These are phyloP conservation scores for Halophytophthora polymorphica DNA, from an alignment of 352 stramenopile genomes.

Conservation along the genomic window DNA sequence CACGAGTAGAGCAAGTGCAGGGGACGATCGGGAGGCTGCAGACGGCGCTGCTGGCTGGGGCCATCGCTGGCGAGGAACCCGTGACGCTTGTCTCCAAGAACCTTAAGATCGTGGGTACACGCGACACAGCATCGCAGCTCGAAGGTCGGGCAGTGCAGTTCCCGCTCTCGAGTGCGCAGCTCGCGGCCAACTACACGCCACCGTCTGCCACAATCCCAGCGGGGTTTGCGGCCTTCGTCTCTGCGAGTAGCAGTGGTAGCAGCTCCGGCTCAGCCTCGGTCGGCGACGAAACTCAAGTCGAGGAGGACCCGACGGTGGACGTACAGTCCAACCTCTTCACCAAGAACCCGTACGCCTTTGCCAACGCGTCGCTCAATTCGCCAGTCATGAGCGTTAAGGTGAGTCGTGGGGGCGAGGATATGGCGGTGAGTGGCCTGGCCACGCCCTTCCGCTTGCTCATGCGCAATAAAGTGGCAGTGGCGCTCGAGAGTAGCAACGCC, in stretches of 20 bases:
- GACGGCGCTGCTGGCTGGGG: conserved; percentile 31
- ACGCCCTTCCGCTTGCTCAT: conserved; percentile 52
- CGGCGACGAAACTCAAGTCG: conserved; percentile 22
- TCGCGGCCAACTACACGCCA: conserved; percentile 47
- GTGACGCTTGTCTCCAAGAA: conserved; percentile 66
- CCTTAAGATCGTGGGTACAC: conserved; percentile 42
- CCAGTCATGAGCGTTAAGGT: conserved; percentile 63
- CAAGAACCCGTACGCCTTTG: conserved; percentile 66
- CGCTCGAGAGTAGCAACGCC: conserved; percentile 3
- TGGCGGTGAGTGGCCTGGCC: conserved; percentile 31
- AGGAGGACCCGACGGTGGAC: conserved; percentile 44
- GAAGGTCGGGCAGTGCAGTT: conserved; percentile 33
- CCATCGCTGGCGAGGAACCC: conserved; percentile 44
- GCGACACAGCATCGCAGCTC: conserved; percentile 43
- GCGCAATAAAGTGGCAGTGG: conserved; percentile 41
- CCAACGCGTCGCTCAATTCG: conserved; percentile 45
- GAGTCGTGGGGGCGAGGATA: conserved; percentile 25
- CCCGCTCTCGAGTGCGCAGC: conserved; percentile 37
- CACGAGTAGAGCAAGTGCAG: conserved; percentile 31
- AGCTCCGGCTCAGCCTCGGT: background rate
- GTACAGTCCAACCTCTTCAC: conserved; percentile 62
- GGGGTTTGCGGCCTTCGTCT: conserved; percentile 41
- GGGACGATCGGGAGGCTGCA: conserved; percentile 56
- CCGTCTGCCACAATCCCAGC: conserved; percentile 46
- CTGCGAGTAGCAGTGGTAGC: conserved; percentile 5